Base-by-base conservation (phyloP, 306 rosid genomes). In the Fagus crenata region DNA sequence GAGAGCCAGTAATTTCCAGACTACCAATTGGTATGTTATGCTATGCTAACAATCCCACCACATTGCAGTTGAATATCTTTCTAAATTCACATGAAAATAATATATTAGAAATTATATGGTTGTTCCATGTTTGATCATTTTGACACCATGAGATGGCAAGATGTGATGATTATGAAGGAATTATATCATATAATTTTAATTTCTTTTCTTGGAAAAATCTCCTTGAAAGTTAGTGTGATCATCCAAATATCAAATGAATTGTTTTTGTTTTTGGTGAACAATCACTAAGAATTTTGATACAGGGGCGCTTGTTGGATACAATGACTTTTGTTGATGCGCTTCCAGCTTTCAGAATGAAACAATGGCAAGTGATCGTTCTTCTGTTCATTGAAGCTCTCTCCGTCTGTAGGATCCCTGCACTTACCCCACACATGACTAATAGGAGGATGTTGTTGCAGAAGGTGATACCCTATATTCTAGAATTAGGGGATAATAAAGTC, bases 281-380 rank as follows among this genome's bases (percentile, higher is more conserved):
- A 43, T 71, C 35, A 71, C 83, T 64, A 3, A 31, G 54, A 58
- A 9, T 53, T 56, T 78, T 18, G 32, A 49, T 61, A 36, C 82
- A 95, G 98, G 92, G 80, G 33, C 74, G 83, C 72, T 81, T 95
- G 86, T 77, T 95, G 89, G 96, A 86, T 54, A 92, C 98, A 14
- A 92, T 92, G 96, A 84, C 98, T n/a, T 90, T 89, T 80, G 72
- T 82, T 61, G 96, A 95, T 15, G 90, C 98, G 3, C 82, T 92
- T 77, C 98, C 97, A 60, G 91, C 92, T 78, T 88, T 92, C 86
- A 88, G 91, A 84, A 83, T 80, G 81, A 95, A 89, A 80, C 97
- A 95, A 74, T 95, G 97, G 98, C 95, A 90, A 82, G 90, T 90
- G 85, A 75, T 92, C 11, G 85, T 67, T 84, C 97, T 95, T 84